Evolutionary conservation across 1,139 yeast genomes (phyloP).

Genomic region (Saccharomyces hybrid): DNA sequence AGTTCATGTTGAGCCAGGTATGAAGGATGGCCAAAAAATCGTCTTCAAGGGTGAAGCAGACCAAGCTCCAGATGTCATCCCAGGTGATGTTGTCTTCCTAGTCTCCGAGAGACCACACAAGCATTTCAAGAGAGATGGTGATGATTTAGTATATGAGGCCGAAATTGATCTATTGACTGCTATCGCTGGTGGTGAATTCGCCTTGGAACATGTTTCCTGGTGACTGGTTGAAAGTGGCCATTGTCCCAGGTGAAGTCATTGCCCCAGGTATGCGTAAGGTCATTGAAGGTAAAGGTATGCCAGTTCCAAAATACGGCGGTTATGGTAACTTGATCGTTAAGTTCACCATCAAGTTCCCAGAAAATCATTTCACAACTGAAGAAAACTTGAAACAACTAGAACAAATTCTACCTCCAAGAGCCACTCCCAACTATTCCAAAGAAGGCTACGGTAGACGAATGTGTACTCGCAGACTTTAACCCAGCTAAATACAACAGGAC

Average conservation of each 20-base stretch:
- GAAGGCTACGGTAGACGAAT: conserved; percentile 72
- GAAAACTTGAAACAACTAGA: conserved; percentile 62
- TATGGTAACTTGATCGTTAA: conserved; percentile 65
- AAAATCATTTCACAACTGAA: conserved; percentile 53
- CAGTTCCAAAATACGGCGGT: conserved; percentile 68
- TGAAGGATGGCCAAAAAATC: conserved; percentile 89
- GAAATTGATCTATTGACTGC: conserved; percentile 91
- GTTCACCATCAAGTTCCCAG: conserved; percentile 68
- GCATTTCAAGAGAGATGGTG: conserved; percentile 45
- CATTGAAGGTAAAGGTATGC: conserved; percentile 94
- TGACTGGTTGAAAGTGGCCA: conserved; percentile 74
- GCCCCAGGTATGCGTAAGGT: conserved; percentile 78
- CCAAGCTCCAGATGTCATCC: conserved; percentile 89
- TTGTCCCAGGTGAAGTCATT: conserved; percentile 89
- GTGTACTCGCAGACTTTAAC: conserved; percentile 59
- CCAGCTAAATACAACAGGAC: conserved; percentile 50
- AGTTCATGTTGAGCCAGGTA: conserved; percentile 94
- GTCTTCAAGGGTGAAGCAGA: conserved; percentile 95
- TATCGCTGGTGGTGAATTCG: conserved; percentile 89
- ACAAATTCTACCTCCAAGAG: conserved; percentile 59
- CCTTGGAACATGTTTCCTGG: conserved; percentile 81
- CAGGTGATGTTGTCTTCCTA: conserved; percentile 93
- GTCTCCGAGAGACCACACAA: conserved; percentile 63
- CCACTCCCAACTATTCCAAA: conserved; percentile 47
- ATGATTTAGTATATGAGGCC: conserved; percentile 77